A percentile compares a stretch with the other conserved stretches of the same genome.
phyloP scores from a whole-genome alignment of 768 basidiomycete genomes.

The Infundibulicybe gibba region DNA sequence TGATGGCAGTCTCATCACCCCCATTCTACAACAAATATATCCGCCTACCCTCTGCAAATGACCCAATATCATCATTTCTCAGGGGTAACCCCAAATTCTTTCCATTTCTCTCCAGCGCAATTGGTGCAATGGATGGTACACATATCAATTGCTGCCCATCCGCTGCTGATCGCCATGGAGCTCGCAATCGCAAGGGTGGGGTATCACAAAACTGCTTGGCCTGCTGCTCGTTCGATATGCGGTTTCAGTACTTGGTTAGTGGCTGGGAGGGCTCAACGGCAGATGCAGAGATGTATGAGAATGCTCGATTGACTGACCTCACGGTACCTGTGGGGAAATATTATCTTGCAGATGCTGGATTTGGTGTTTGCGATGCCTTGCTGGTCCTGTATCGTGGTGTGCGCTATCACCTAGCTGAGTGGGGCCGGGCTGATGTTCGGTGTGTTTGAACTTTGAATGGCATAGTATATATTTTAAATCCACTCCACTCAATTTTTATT shows the following conservation, averaged over 20 bases:
- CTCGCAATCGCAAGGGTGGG: conserved; percentile 9
- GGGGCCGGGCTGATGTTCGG: conserved; percentile 17
- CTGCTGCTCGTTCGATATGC: conserved; percentile 19
- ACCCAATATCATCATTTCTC: conserved; percentile 9
- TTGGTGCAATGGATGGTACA: conserved; percentile 20
- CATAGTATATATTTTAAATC: conserved; percentile 12
- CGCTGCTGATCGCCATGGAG: conserved; percentile 1
- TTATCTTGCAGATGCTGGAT: conserved; percentile 34
- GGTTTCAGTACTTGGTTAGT: conserved; percentile 20
- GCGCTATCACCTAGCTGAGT: conserved; percentile 33
- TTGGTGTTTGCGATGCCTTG: conserved; percentile 22
- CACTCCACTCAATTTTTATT: conserved; percentile 8
- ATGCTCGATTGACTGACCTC: conserved; percentile 20
- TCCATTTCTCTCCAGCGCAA: conserved; percentile 18
- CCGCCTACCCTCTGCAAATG: conserved; percentile 2
- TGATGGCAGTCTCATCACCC: conserved; percentile 6
- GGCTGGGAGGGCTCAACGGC: conserved; percentile 26
- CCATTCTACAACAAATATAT: conserved; percentile 15
- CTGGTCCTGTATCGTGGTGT: conserved; percentile 32
- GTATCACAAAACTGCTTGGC: conserved; percentile 25
- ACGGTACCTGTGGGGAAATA: conserved; percentile 23
- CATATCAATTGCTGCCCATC: conserved; percentile 8
- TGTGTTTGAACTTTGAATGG: conserved; percentile 12
- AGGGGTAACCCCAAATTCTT: conserved; percentile 17
- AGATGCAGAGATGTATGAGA: conserved; percentile 17